A percentile compares a stretch with the other conserved stretches of the same genome.
Evolutionary conservation across 2,329 filamentous ascomycete species (phyloP).

Genomic region (Myriosclerotinia duriaeana): DNA sequence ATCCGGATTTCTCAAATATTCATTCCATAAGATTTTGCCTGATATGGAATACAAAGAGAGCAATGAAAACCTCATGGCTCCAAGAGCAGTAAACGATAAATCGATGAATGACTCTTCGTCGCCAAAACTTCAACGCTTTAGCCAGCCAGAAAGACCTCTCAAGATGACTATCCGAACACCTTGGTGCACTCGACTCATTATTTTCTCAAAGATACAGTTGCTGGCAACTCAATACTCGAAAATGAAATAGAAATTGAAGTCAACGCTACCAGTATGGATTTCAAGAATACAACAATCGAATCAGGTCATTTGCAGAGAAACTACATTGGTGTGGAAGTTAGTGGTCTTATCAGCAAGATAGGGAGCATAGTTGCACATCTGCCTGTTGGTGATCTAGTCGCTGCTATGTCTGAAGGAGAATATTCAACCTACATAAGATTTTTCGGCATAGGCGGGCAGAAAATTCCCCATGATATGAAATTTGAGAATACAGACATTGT

Average conservation of each 20-base stretch:
- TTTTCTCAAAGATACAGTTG: slow-evolving; percentile 35
- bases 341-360: slow-evolving; percentile 40
- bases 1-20: slow-evolving; percentile 28
- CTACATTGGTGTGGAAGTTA: slow-evolving; percentile 42
- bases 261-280: slow-evolving; percentile 42
- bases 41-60: slow-evolving; percentile 36
- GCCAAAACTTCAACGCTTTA: slow-evolving; percentile 46
- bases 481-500: slow-evolving; percentile 38
- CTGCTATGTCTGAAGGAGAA: slow-evolving; percentile 38
- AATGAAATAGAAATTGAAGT: slow-evolving; percentile 35
- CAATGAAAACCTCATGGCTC: slow-evolving; percentile 36
- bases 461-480: slow-evolving; percentile 33
- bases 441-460: slow-evolving; percentile 34
- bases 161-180: slow-evolving; percentile 34
- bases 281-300: slow-evolving; percentile 42
- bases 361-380: slow-evolving; percentile 39
- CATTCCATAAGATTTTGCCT: slow-evolving; percentile 24
- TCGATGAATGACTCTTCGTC: slow-evolving; percentile 40
- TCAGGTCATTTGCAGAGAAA: slow-evolving; percentile 41
- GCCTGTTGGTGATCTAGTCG: slow-evolving; percentile 41
- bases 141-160: slow-evolving; percentile 33
- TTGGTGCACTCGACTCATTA: slow-evolving; percentile 36
- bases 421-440: slow-evolving; percentile 40
- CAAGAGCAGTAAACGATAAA: slow-evolving; percentile 32
- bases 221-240: slow-evolving; percentile 27